phyloP scores from a whole-genome alignment of 2,329 filamentous ascomycete genomes.

The Ascochyta koolunga region DNA sequence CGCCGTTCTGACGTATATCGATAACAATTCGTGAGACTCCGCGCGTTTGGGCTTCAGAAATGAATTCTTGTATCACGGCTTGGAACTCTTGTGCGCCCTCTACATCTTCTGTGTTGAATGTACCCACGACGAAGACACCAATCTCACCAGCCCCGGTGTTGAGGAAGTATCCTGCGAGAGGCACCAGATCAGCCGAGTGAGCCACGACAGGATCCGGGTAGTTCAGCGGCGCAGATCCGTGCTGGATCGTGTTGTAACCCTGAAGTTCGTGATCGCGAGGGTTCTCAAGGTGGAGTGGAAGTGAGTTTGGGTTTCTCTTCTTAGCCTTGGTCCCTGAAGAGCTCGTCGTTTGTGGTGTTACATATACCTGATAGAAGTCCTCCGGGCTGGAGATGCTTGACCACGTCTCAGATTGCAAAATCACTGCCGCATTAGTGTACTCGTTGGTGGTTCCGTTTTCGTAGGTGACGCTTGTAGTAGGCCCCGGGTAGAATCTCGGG shows the following conservation, averaged over 20 bases:
- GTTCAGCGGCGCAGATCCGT: constrained; percentile 28
- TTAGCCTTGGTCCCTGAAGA: constrained; percentile 21
- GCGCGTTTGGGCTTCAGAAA: constrained; percentile 54
- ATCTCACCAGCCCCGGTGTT: constrained; percentile 50
- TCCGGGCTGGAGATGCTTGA: constrained; percentile 41
- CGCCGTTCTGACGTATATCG: constrained; percentile 67
- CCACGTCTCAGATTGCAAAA: constrained; percentile 36
- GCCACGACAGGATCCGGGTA: constrained; percentile 49
- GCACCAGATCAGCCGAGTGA: constrained; percentile 37
- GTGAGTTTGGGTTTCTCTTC: constrained; percentile 31
- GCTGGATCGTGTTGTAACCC: constrained; percentile 24
- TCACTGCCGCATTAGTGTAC: constrained; percentile 40
- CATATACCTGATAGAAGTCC: constrained; percentile 50
- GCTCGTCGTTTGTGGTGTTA: constrained; percentile 20
- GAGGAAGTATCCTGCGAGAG: constrained; percentile 56
- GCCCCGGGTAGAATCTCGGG: constrained; percentile 42
- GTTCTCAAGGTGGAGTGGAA: constrained; percentile 37
- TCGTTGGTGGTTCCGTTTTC: constrained; percentile 44
- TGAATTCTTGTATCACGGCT: constrained; percentile 50
- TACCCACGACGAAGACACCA: constrained; percentile 54
- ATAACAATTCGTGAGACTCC: constrained; percentile 66
- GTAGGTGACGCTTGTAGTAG: constrained; percentile 39
- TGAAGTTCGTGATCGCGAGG: constrained; percentile 37
- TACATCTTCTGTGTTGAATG: constrained; percentile 45
- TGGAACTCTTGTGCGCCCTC: constrained; percentile 44